Conservation (phyloP, 495 filamentous ascomycete genomes). For the Friedmanniomyces endolithicus region DNA sequence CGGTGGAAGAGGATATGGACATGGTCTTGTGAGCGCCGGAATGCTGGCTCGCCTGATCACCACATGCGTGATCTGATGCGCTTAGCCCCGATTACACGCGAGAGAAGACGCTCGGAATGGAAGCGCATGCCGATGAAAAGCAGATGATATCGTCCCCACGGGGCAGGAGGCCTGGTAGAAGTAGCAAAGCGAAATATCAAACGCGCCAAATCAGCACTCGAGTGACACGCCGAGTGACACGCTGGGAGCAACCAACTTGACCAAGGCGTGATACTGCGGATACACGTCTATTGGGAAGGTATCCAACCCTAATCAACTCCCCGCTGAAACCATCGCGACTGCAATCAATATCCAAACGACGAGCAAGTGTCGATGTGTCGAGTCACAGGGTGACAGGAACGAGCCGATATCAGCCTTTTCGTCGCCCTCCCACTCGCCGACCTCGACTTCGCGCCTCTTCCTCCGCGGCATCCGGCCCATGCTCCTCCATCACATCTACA, state of each 20-base stretch:
- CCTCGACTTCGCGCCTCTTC: neutral
- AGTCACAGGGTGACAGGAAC: no score
- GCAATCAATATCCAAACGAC: no score
- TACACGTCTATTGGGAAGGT: no score
- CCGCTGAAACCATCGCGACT: neutral
- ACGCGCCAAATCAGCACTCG: no score
- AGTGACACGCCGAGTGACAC: no score
- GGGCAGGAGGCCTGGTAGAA: no score
- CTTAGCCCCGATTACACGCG: neutral
- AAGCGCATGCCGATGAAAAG: neutral
- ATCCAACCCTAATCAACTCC: neutral
- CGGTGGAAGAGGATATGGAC: neutral
- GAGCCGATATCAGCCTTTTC: no score
- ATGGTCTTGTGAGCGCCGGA: neutral
- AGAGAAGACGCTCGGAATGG: neutral
- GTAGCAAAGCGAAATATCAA: no score
- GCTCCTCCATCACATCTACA: conserved; percentile 9
- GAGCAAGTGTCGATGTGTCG: no score
- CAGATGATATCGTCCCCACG: no score
- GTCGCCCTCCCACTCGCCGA: neutral
- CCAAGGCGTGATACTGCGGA: no score
- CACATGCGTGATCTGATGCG: neutral
- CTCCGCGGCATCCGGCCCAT: conserved; percentile 1
- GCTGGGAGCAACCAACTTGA: no score
- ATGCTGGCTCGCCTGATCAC: neutral